Evolutionary conservation across 306 rosid species (phyloP), one percentile per base, ranked within the genome.

Genomic region (Malus orientalis): DNA sequence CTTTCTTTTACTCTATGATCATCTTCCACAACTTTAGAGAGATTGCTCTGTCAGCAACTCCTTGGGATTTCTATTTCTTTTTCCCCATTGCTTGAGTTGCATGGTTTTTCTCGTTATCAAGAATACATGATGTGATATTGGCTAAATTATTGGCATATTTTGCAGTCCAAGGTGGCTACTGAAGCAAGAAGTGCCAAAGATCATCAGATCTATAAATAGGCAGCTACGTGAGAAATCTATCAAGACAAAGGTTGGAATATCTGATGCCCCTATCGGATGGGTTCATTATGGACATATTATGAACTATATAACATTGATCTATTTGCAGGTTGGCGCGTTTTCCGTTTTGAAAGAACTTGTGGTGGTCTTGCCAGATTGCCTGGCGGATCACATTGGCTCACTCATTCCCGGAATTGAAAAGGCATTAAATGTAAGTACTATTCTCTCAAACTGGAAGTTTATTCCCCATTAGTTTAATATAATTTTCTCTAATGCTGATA

Each of bases 381-480:
- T 96, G 78, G 97, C 97, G 15, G 99, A 96, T 69, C 98, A 91
- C 80, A 96, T 93, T 76, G 98, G 99, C 74, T 96, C 99, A 58
- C 99, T 96, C 85, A 92, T 96, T 82, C 98, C 98, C 45, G 99
- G 99, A 86, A 92, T 96, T 78, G 98, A 96, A 71, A 96, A 92
- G 18, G 99, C 99, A 66, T 86, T 93, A 86, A 96, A 84, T 79
- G 99, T 96, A 87, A 83, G 92, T 69, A 51, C 22, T 51, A 57
- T 75, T 75, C 44, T 67, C 66, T 78, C 47, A 16, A 27, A 55
- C 79, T 49, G 71, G n/a, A 18, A 38, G 40, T 51, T 25, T 29
- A 32, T 60, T 58, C 74, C 60, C 20, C 58, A 63, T 60, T 33
- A n/a, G 9, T 71, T 15, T 62, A 66, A 18, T 68, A 15, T 44